Evolutionary conservation across 768 basidiomycete genomes (phyloP).

Genomic region (Artomyces pyxidatus): DNA sequence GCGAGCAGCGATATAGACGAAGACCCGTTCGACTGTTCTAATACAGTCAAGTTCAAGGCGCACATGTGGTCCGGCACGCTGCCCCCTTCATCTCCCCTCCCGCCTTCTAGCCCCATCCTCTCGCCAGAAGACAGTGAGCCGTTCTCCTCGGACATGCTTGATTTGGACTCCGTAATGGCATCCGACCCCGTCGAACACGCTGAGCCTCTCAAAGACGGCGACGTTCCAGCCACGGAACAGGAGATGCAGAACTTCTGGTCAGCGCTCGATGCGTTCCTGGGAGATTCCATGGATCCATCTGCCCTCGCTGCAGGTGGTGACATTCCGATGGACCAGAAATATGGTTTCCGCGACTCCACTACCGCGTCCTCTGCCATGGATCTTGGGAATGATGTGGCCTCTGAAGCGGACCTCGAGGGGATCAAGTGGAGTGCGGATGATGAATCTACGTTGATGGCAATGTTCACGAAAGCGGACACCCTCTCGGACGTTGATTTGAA

Average conservation of each 20-base stretch:
- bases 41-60: conserved; percentile 3
- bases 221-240: not conserved
- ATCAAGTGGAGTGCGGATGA: too few relatives aligned
- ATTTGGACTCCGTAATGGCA: not conserved
- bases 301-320: too few relatives aligned
- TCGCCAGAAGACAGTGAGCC: conserved; percentile 18
- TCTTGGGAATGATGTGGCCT: too few relatives aligned
- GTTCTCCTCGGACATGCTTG: conserved; percentile 15
- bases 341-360: too few relatives aligned
- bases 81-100: conserved; percentile 26
- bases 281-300: not conserved
- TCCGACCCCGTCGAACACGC: not conserved
- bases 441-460: too few relatives aligned
- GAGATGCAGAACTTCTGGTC: conserved; percentile 11
- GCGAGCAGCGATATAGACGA: conserved; percentile 38
- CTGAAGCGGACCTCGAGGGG: too few relatives aligned
- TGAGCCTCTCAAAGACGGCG: not conserved
- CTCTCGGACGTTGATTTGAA: too few relatives aligned
- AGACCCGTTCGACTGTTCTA: conserved; percentile 4
- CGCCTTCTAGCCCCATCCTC: conserved; percentile 29
- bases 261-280: conserved; percentile 7
- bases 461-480: too few relatives aligned
- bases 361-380: too few relatives aligned
- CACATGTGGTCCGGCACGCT: conserved; percentile 20
- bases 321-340: too few relatives aligned